Percentiles rank a stretch among this genome's conserved stretches.
Evolutionary conservation across 2,329 filamentous ascomycete genomes (phyloP).

Genomic region (Trichoderma atrobrunneum): DNA sequence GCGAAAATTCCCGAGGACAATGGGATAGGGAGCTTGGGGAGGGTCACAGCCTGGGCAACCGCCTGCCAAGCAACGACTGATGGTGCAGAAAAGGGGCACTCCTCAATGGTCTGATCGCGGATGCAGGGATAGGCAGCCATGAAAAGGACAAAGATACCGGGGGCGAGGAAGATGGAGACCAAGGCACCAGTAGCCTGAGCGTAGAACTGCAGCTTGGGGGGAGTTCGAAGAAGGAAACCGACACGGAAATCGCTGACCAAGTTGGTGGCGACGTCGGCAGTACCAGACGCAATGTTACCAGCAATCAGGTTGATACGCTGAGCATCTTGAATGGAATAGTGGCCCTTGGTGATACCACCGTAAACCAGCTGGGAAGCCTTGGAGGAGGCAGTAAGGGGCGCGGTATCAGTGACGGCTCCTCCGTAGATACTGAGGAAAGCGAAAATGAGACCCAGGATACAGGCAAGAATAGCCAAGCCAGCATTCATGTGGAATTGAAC

Average conservation of each 20-base stretch:
- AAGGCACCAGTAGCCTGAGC: slow-evolving; percentile 62
- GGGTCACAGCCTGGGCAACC: slow-evolving; percentile 59
- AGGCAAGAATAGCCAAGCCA: slow-evolving; percentile 53
- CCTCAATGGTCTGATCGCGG: slow-evolving; percentile 41
- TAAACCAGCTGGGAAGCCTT: slow-evolving; percentile 69
- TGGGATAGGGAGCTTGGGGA: slow-evolving; percentile 55
- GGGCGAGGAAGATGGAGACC: slow-evolving; percentile 64
- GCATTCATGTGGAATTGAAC: slow-evolving; percentile 56
- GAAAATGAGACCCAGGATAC: slow-evolving; percentile 56
- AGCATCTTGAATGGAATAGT: slow-evolving; percentile 48
- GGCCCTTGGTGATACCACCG: slow-evolving; percentile 59
- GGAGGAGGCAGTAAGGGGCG: slow-evolving; percentile 63
- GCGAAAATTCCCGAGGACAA: slow-evolving; percentile 54
- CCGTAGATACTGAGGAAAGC: slow-evolving; percentile 51
- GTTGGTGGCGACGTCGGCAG: slow-evolving; percentile 52
- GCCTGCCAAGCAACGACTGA: slow-evolving; percentile 66
- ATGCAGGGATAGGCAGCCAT: slow-evolving; percentile 68
- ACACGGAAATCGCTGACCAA: slow-evolving; percentile 64
- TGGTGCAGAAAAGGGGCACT: slow-evolving; percentile 59
- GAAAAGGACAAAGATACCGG: slow-evolving; percentile 66
- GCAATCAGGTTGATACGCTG: slow-evolving; percentile 66
- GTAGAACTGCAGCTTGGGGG: slow-evolving; percentile 64
- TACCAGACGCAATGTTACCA: slow-evolving; percentile 55
- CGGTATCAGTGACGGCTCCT: slow-evolving; percentile 56
- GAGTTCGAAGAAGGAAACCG: slow-evolving; percentile 64